Percentiles rank a stretch among this genome's conserved stretches.
Conservation (phyloP, 805 yeast genomes). For the Yarrowia divulgata region DNA sequence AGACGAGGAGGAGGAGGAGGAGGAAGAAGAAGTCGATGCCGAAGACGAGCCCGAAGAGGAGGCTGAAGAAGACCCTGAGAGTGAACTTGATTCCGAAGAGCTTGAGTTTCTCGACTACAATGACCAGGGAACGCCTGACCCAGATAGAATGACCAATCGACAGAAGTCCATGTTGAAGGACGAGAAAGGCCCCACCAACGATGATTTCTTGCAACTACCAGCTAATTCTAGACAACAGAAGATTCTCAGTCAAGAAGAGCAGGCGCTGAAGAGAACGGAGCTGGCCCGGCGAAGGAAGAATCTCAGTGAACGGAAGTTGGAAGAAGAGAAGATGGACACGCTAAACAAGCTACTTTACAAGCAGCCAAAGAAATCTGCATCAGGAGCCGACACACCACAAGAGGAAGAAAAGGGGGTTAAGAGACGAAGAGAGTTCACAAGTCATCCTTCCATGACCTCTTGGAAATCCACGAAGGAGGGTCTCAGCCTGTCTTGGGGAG, state of each 20-base stretch:
- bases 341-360: constrained; percentile 83
- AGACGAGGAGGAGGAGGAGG: constrained; percentile 3
- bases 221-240: constrained; percentile 53
- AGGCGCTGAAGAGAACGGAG: constrained; percentile 81
- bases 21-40: not conserved
- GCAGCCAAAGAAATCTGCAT: constrained; percentile 47
- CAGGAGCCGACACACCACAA: constrained; percentile 41
- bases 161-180: constrained; percentile 30
- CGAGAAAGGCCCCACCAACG: constrained; percentile 3
- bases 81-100: constrained; percentile 31
- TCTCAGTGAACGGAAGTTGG: constrained; percentile 78
- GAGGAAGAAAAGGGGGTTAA: constrained; percentile 42
- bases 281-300: constrained; percentile 88
- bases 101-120: constrained; percentile 35
- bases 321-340: constrained; percentile 93
- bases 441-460: constrained; percentile 49
- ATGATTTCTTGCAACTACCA: constrained; percentile 14
- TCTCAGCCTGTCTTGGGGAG: constrained; percentile 42
- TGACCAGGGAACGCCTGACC: constrained; percentile 29
- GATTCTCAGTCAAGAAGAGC: constrained; percentile 81
- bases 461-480: constrained; percentile 45
- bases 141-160: constrained; percentile 26
- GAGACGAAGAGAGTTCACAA: constrained; percentile 43
- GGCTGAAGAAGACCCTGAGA: not conserved
- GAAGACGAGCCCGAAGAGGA: constrained; percentile 13